A percentile compares a stretch with the other conserved stretches of the same genome.
These are phyloP conservation scores for Blastobotrys elegans DNA, from an alignment of 1,139 yeast genomes.

Conservation along the genomic window DNA sequence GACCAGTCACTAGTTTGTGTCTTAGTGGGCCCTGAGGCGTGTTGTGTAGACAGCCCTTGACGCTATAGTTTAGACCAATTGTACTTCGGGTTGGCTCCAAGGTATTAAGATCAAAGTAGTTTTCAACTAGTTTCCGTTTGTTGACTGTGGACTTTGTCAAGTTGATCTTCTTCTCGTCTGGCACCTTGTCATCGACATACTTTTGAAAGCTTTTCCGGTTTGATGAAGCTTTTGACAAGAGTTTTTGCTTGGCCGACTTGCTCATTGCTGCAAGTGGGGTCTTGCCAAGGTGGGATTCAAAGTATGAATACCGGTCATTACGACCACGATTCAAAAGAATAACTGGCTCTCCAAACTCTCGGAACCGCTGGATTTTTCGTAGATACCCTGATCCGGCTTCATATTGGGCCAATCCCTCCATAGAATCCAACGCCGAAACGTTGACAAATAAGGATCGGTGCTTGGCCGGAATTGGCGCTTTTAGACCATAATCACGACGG, in stretches of 20 bases:
- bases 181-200: conserved; percentile 8
- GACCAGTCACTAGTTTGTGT: conserved; percentile 62
- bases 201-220: conserved; percentile 16
- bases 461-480: conserved; percentile 50
- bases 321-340: conserved; percentile 2
- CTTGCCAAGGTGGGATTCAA: conserved; percentile 26
- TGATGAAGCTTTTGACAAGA: conserved; percentile 18
- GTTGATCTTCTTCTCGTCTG: background rate
- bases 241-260: conserved; percentile 15
- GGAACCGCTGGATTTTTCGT: conserved; percentile 47
- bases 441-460: conserved; percentile 45
- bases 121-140: conserved; percentile 3
- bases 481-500: conserved; percentile 62
- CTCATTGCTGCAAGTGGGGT: conserved; percentile 27
- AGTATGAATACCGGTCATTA: conserved; percentile 2
- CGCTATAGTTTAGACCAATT: conserved; percentile 43
- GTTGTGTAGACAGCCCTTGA: conserved; percentile 66
- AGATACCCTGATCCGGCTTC: conserved; percentile 46
- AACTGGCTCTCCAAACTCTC: conserved; percentile 41
- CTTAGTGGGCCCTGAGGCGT: conserved; percentile 69
- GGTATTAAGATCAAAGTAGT: background rate
- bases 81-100: conserved; percentile 17
- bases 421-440: conserved; percentile 48
- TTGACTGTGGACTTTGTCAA: conserved; percentile 4
- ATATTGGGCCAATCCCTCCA: conserved; percentile 48